A percentile compares a stretch with the other conserved stretches of the same genome.
Conservation (phyloP, 1,284 basidiomycete genomes). For the Laetiporus sulphureus region DNA sequence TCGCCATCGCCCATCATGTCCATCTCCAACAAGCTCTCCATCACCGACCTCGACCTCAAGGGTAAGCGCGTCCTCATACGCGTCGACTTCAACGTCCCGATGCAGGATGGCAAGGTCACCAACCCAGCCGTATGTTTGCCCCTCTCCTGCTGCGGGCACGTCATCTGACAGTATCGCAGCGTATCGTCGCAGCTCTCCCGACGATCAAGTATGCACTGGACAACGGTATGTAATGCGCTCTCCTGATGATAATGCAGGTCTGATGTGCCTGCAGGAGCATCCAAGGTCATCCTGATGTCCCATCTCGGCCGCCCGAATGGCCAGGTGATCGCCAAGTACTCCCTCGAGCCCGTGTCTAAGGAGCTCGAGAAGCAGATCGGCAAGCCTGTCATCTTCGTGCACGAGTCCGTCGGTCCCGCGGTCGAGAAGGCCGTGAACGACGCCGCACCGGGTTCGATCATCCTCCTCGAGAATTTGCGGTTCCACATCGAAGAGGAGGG, state of each 20-base stretch:
- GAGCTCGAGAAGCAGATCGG: constrained; percentile 70
- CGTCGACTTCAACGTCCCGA: constrained; percentile 98
- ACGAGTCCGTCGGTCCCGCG: constrained; percentile 83
- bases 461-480: constrained; percentile 95
- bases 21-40: constrained; percentile 89
- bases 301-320: constrained; percentile 98
- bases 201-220: constrained; percentile 95
- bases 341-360: constrained; percentile 79
- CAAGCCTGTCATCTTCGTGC: constrained; percentile 76
- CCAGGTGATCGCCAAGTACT: constrained; percentile 85
- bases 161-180: constrained; percentile 39
- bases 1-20: constrained; percentile 61
- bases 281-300: constrained; percentile 90
- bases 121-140: constrained; percentile 80
- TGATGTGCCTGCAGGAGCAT: constrained; percentile 53
- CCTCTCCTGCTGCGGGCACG: constrained; percentile 2
- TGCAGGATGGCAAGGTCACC: constrained; percentile 86
- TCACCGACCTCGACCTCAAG: constrained; percentile 88
- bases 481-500: constrained; percentile 99
- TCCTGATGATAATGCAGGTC: constrained; percentile 8
- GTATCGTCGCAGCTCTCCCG: constrained; percentile 94
- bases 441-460: constrained; percentile 73
- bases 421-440: constrained; percentile 75
- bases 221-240: constrained; percentile 47
- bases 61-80: constrained; percentile 92